Evolutionary conservation across 1,139 yeast genomes (phyloP).

Genomic region (Taphrina flavorubra): DNA sequence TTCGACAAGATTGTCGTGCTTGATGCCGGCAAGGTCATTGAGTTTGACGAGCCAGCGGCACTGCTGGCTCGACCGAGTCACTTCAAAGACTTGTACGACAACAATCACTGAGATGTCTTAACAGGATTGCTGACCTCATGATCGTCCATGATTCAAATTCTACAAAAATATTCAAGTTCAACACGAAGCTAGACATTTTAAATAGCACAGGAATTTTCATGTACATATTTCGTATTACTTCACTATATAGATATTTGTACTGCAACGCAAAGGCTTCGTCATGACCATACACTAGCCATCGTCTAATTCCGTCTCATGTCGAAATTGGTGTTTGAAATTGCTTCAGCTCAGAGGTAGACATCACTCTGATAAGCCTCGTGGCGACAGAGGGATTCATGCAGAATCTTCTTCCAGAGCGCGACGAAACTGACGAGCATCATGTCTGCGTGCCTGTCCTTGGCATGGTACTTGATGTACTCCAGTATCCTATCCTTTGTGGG

Average conservation of each 20-base stretch:
- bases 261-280: no score
- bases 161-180: no score
- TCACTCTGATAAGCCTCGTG: background rate
- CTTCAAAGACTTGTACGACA: conserved; percentile 46
- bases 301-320: no score
- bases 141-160: no score
- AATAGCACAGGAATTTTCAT: no score
- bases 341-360: background rate
- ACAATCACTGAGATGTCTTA: background rate
- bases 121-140: no score
- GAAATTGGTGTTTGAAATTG: no score
- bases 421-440: conserved; percentile 21
- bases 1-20: conserved; percentile 73
- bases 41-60: conserved; percentile 61
- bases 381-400: background rate
- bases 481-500: conserved; percentile 3
- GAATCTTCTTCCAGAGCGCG: conserved; percentile 4
- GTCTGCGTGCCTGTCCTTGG: conserved; percentile 14
- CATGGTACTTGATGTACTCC: conserved; percentile 3
- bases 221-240: no score
- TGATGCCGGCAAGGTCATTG: conserved; percentile 69
- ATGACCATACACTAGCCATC: no score
- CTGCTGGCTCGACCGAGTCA: conserved; percentile 54
- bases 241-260: no score
- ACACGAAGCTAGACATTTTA: no score